Base-by-base conservation (phyloP, 192 early-diverging fungal species). In the Fimicolochytrium jonesii region DNA sequence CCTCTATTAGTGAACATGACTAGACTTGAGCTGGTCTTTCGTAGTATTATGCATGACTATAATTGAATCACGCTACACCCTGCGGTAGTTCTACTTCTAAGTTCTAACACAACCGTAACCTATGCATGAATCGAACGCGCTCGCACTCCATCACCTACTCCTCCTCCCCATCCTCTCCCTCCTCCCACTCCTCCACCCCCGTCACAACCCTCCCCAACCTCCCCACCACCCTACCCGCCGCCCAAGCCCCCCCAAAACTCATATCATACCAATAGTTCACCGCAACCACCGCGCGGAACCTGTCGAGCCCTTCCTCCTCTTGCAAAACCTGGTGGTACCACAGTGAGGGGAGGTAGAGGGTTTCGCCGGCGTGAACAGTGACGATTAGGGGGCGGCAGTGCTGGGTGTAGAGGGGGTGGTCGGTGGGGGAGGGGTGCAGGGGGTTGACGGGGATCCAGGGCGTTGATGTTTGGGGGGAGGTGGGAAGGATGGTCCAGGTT, bases 181-280 rank as follows among this genome's bases (percentile, higher is more conserved):
- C 26, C 18, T 61, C 59, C 61, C 50, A 51, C 61, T 54, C 61
- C 10, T 41, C 61, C 37, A 64, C 31, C 36, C 61, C 50, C 3
- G 50, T 25, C 23, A 64, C 48, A 0, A 41, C 30, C 32, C 61
- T 5, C 29, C 61, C 61, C 3, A 52, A n/a, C 35, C 61, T 36
- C 5, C 11, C 50, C 15, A 36, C 41, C 15, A 57, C 45, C 26
- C 53, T 31, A 1, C 11, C 17, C 3, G 18, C 15, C 6, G n/a
- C 56, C 31, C 45, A 65, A 15, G 36, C 41, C 9, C 28, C 18
- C 13, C 48, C 57, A 43, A 54, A 72, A 26, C 70, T 59, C 67
- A 80, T 73, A 50, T 78, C 75, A 66, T 78, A 78, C 77, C 79
- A 81, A 22, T 66, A 81, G 46, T 81, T 81, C 17, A 81, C 72